Evolutionary conservation across 495 filamentous ascomycete genomes (phyloP).

Genomic region (Trichodelitschia bisporula): DNA sequence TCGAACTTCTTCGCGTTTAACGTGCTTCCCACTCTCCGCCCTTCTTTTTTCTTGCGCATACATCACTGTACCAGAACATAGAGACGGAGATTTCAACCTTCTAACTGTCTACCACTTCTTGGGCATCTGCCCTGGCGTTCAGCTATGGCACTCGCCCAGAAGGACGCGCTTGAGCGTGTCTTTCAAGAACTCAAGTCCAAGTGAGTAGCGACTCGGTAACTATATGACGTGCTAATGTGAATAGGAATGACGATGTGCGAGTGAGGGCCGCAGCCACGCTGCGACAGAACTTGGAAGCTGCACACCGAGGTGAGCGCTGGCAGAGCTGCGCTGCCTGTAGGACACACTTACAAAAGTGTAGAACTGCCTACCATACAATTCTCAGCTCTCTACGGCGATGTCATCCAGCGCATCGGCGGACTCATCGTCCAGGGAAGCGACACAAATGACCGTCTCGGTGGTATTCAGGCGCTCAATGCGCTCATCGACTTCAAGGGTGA

Average conservation of each 20-base stretch:
- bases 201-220: slow-evolving; percentile 5
- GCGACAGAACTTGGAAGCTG: slow-evolving; percentile 9
- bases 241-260: slow-evolving; percentile 12
- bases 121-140: too few species aligned
- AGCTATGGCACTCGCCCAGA: slow-evolving; percentile 6
- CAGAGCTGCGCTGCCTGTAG: slow-evolving; percentile 1
- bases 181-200: slow-evolving; percentile 14
- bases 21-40: too few species aligned
- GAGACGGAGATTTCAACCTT: too few species aligned
- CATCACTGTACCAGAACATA: too few species aligned
- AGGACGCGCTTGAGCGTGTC: slow-evolving; percentile 10
- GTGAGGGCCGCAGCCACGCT: slow-evolving; percentile 9
- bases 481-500: slow-evolving; percentile 92
- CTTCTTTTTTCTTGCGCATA: too few species aligned
- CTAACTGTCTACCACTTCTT: too few species aligned
- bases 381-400: slow-evolving; percentile 47
- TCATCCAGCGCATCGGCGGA: slow-evolving; percentile 48
- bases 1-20: too few species aligned
- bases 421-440: slow-evolving; percentile 61
- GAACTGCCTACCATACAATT: slow-evolving; percentile 62
- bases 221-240: background rate
- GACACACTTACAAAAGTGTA: slow-evolving; percentile 13
- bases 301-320: slow-evolving; percentile 10
- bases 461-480: slow-evolving; percentile 71
- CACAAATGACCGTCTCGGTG: slow-evolving; percentile 66